Evolutionary conservation across 1,139 yeast species (phyloP), one percentile per base, ranked within the genome.

Genomic region (Kodamaea fungicola): DNA sequence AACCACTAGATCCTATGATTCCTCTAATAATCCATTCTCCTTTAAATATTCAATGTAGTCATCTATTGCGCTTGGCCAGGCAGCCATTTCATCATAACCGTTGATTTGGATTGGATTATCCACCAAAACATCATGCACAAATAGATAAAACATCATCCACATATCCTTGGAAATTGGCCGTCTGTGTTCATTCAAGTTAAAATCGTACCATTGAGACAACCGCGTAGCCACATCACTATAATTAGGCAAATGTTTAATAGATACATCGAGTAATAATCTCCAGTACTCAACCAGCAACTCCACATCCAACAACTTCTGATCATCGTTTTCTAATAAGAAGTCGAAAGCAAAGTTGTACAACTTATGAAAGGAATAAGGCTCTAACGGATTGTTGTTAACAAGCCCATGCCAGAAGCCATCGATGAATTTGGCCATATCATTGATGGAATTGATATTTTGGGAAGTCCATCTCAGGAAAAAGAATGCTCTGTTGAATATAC

Each of bases 1-100:
- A 12, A n/a, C n/a, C n/a, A n/a, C n/a, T n/a, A n/a, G n/a, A 24
- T 9, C 6, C 9, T 7, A 28, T 28, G 25, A 2, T 19, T 28
- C 30, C 6, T 21, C 22, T 26, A 39, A 22, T 25, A 63, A 46
- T 13, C 48, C 51, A 30, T 53, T 52, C 27, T 67, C 76, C 19
- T 61, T 62, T 42, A 77, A 56, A 53, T 72, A 72, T 47, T 85
- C 95, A 22, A 87, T 83, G 55, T 76, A 92, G 43, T 82, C 90
- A 54, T 90, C 98, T 48, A 90, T 78, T 10, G 86, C 68, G 40
- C 87, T 79, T 6, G 97, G 98, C 97, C 97, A 90, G 1, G 97
- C 85, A 32, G 84, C 89, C 55, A 75, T 71, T 46, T 83, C 94
- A 50, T 84, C 90, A 57, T 88, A 89, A 3, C 60, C 65, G 8